Evolutionary conservation across 1,284 basidiomycete genomes (phyloP).

Genomic region (Marasmius sp.): DNA sequence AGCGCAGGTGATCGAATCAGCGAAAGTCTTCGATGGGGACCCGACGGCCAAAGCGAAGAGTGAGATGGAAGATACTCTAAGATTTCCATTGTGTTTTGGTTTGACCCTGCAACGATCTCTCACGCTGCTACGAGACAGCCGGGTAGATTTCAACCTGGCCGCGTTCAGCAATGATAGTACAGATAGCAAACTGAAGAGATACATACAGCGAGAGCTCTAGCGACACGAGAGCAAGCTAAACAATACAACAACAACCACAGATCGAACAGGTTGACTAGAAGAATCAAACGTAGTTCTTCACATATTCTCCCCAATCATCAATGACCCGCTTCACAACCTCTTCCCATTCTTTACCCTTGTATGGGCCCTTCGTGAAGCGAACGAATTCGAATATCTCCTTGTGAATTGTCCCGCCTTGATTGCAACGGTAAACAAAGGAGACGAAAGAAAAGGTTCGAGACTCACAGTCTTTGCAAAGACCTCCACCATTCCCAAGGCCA

Average conservation of each 20-base stretch:
- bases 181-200: too few relatives aligned
- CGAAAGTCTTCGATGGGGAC: too few relatives aligned
- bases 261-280: not conserved
- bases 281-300: conserved; percentile 26
- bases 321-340: conserved; percentile 70
- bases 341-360: conserved; percentile 71
- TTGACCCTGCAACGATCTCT: too few relatives aligned
- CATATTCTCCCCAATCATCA: conserved; percentile 72
- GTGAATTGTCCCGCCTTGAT: conserved; percentile 56
- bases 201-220: not conserved
- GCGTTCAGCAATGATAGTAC: too few relatives aligned
- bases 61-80: too few relatives aligned
- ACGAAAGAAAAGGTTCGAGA: not conserved
- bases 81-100: too few relatives aligned
- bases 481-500: conserved; percentile 16
- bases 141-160: too few relatives aligned
- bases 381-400: conserved; percentile 76
- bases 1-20: too few relatives aligned
- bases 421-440: not conserved
- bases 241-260: not conserved
- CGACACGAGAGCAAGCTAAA: not conserved
- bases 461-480: conserved; percentile 21
- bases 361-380: conserved; percentile 46
- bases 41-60: too few relatives aligned
- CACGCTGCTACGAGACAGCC: too few relatives aligned